These are phyloP conservation scores for Saccharomycopsis hybrid DNA, from an alignment of 1,139 yeast genomes.

Conservation along the genomic window DNA sequence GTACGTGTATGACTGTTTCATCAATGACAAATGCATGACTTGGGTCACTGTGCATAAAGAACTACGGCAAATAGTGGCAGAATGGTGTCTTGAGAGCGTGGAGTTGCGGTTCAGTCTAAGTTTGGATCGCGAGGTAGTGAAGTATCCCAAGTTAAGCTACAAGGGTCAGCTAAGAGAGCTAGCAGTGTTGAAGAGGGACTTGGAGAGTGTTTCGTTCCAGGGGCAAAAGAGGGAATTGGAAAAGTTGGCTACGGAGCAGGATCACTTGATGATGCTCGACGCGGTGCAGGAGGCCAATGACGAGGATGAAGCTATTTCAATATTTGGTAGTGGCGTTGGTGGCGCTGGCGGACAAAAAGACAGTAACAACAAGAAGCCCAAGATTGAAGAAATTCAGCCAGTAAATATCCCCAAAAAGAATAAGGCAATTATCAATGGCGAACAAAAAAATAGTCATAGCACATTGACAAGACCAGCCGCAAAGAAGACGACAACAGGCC, in stretches of 20 bases:
- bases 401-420: neutral
- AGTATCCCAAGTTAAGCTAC: constrained; percentile 52
- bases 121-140: constrained; percentile 34
- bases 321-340: constrained; percentile 23
- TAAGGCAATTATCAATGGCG: neutral
- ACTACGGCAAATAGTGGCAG: constrained; percentile 42
- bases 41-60: constrained; percentile 55
- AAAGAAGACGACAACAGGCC: neutral
- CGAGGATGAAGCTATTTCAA: constrained; percentile 25
- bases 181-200: constrained; percentile 31
- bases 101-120: constrained; percentile 44
- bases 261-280: constrained; percentile 39
- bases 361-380: constrained; percentile 27
- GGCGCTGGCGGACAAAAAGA: constrained; percentile 1
- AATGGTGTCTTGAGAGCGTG: constrained; percentile 64
- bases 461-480: constrained; percentile 11
- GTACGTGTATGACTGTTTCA: constrained; percentile 70
- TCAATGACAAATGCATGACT: constrained; percentile 52
- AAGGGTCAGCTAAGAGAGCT: constrained; percentile 42
- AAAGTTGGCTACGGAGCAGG: constrained; percentile 28
- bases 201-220: constrained; percentile 24
- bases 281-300: constrained; percentile 24
- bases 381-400: constrained; percentile 38
- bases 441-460: constrained; percentile 2
- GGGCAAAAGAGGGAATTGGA: constrained; percentile 14